Percentiles rank a stretch among this genome's conserved stretches.
Conservation (phyloP, 1,139 yeast species). For the Candida glucosophila region DNA sequence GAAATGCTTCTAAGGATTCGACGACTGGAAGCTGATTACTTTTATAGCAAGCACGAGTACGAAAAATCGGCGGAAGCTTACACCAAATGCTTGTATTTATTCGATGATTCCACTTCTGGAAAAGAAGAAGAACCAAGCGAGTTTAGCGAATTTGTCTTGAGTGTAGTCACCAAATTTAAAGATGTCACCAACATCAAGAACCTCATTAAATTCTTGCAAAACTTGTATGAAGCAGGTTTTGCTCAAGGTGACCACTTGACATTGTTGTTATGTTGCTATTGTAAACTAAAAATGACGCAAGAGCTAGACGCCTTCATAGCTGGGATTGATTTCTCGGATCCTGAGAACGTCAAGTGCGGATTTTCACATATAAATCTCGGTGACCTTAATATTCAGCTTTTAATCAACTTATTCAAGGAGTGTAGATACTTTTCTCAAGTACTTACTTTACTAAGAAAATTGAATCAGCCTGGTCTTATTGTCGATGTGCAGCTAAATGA, state of each 20-base stretch:
- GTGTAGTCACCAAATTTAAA: slow-evolving; percentile 72
- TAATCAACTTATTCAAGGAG: slow-evolving; percentile 69
- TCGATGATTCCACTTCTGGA: slow-evolving; percentile 8
- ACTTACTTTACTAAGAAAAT: slow-evolving; percentile 57
- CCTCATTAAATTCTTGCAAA: slow-evolving; percentile 56
- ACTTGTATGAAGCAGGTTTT: slow-evolving; percentile 39
- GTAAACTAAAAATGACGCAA: slow-evolving; percentile 60
- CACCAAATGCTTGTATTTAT: slow-evolving; percentile 31
- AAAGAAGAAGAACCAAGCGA: too few species aligned
- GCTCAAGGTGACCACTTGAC: slow-evolving; percentile 80
- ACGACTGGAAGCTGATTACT: slow-evolving; percentile 60
- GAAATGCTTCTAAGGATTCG: slow-evolving; percentile 44
- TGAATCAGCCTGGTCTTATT: slow-evolving; percentile 67
- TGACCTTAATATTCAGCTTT: slow-evolving; percentile 60
- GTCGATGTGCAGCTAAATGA: slow-evolving; percentile 72
- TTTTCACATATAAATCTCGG: slow-evolving; percentile 13
- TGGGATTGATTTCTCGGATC: slow-evolving; percentile 21
- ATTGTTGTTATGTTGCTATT: slow-evolving; percentile 68
- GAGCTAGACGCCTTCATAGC: slow-evolving; percentile 55
- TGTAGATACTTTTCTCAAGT: slow-evolving; percentile 67
- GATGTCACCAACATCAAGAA: slow-evolving; percentile 72
- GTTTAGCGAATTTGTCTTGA: slow-evolving; percentile 52
- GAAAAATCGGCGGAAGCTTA: slow-evolving; percentile 68
- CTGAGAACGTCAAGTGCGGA: slow-evolving; percentile 3
- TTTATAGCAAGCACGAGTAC: slow-evolving; percentile 57